Percentiles rank a stretch among this genome's conserved stretches.
Conservation (phyloP, 805 yeast species). For the Helenozyma baotianmanensis region DNA sequence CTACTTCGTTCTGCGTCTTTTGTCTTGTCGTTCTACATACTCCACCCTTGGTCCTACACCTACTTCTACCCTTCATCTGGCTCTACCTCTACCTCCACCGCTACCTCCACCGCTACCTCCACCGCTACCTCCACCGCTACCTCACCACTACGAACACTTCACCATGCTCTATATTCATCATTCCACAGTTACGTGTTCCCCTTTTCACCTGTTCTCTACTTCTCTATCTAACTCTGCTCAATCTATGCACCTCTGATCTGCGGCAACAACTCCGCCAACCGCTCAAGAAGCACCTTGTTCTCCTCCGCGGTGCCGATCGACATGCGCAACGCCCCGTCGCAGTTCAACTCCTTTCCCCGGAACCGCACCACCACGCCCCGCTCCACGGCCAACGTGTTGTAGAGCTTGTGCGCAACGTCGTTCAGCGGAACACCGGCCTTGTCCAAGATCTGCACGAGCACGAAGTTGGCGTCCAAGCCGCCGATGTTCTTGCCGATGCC, state of each 20-base stretch:
- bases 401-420: slow-evolving; percentile 60
- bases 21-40: no score
- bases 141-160: no score
- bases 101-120: no score
- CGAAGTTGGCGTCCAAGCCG: slow-evolving; percentile 80
- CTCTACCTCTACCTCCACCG: no score
- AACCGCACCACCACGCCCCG: slow-evolving; percentile 82
- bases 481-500: slow-evolving; percentile 77
- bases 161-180: no score
- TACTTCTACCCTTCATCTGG: no score
- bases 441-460: slow-evolving; percentile 68
- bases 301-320: slow-evolving; percentile 84
- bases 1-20: no score
- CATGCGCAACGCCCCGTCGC: slow-evolving; percentile 81
- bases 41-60: no score
- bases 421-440: slow-evolving; percentile 61
- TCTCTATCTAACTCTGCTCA: not conserved
- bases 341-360: slow-evolving; percentile 87
- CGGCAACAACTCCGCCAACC: slow-evolving; percentile 31
- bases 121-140: no score
- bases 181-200: no score
- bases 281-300: slow-evolving; percentile 52
- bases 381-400: slow-evolving; percentile 64
- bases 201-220: no score
- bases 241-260: slow-evolving; percentile 16